phyloP scores from a whole-genome alignment of 805 yeast genomes.

The Saturnispora diversa region DNA sequence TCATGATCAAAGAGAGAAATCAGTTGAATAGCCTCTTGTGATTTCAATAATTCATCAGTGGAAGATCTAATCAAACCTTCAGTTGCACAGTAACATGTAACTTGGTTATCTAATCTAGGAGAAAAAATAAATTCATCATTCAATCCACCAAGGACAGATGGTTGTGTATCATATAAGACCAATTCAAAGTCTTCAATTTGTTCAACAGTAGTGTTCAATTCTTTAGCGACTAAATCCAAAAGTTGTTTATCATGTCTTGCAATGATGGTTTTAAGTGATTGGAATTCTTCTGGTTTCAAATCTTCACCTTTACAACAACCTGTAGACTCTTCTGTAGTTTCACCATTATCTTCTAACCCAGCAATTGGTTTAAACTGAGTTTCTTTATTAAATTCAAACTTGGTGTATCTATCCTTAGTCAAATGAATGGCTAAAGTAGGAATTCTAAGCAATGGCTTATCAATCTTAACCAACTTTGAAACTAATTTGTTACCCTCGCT shows the following conservation, averaged over 20 bases:
- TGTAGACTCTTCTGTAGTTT: conserved; percentile 9
- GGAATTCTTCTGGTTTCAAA: conserved; percentile 47
- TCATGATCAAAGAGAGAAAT: conserved; percentile 91
- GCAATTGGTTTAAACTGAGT: conserved; percentile 81
- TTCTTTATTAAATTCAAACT: conserved; percentile 86
- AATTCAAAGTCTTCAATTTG: conserved; percentile 87
- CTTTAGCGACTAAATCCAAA: conserved; percentile 59
- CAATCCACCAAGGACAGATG: conserved; percentile 77
- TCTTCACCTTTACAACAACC: conserved; percentile 46
- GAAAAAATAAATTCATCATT: conserved; percentile 86
- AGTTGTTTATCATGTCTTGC: conserved; percentile 73
- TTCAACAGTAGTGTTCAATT: conserved; percentile 41
- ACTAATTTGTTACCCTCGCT: conserved; percentile 41
- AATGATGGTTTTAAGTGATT: conserved; percentile 54
- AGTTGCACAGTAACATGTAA: conserved; percentile 76
- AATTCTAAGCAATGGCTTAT: conserved; percentile 78
- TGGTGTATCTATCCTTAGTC: conserved; percentile 63
- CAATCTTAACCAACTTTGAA: conserved; percentile 68
- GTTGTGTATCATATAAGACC: conserved; percentile 76
- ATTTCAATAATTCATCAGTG: conserved; percentile 23
- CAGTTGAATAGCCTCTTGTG: conserved; percentile 56
- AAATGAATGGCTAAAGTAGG: conserved; percentile 94
- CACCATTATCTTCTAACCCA: conserved; percentile 36
- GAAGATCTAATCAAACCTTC: conserved; percentile 53
- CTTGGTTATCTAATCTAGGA: conserved; percentile 85